phyloP scores from a whole-genome alignment of 306 rosid species.

The Cucurbita argyrosperma region DNA sequence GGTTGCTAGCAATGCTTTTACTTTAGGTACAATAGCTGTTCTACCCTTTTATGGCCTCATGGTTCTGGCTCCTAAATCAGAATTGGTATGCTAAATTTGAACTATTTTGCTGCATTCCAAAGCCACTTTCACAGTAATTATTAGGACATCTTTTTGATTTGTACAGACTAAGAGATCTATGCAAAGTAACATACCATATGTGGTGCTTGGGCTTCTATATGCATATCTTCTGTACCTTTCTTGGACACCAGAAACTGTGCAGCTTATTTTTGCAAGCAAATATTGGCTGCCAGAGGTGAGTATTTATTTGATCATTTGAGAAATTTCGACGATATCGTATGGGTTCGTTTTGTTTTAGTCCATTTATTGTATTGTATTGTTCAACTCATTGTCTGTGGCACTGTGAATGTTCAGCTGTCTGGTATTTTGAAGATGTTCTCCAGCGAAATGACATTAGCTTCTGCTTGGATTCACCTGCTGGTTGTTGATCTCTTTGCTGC shows the following conservation, averaged over 20 bases:
- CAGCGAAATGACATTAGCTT: constrained; percentile 77
- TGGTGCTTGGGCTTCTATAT: constrained; percentile 66
- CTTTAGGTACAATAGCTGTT: constrained; percentile 75
- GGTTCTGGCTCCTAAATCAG: constrained; percentile 83
- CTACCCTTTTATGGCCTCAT: constrained; percentile 88
- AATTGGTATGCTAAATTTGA: constrained; percentile 32
- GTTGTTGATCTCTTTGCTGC: constrained; percentile 91
- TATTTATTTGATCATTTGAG: neutral
- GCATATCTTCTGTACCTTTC: constrained; percentile 74
- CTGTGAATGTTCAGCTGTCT: constrained; percentile 37
- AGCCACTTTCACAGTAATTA: neutral
- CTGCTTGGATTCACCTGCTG: constrained; percentile 96
- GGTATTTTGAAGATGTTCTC: constrained; percentile 81
- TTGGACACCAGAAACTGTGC: constrained; percentile 79
- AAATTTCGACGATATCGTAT: neutral
- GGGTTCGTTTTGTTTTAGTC: neutral
- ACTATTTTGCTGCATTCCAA: neutral
- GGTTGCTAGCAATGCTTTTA: constrained; percentile 59
- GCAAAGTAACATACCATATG: constrained; percentile 58
- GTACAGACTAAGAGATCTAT: constrained; percentile 60
- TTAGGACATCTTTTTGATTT: neutral
- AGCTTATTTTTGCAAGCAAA: constrained; percentile 62
- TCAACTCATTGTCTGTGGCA: neutral
- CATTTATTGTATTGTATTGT: neutral
- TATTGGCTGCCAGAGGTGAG: constrained; percentile 82